These are phyloP conservation scores for Wakefieldia striispora DNA, from an alignment of 768 basidiomycete species.

Conservation along the genomic window DNA sequence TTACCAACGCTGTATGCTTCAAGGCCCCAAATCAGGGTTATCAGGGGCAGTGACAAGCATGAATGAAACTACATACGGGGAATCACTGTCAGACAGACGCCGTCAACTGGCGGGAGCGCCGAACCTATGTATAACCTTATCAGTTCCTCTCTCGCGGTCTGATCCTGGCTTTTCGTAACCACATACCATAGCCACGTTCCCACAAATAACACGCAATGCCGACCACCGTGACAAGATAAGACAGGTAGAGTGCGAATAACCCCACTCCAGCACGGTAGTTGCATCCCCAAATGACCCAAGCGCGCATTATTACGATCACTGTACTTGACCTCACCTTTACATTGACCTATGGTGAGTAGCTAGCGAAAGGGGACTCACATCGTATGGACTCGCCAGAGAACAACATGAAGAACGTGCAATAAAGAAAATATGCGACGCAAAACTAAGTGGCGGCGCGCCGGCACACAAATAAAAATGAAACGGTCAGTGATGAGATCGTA, in stretches of 20 bases:
- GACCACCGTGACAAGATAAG: constrained; percentile 8
- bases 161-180: not conserved
- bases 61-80: not conserved
- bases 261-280: not conserved
- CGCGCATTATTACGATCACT: constrained; percentile 21
- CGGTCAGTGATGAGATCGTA: too few species aligned
- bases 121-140: not conserved
- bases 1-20: constrained; percentile 7
- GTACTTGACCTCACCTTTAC: not conserved
- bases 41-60: not conserved
- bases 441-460: constrained; percentile 1
- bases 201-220: constrained; percentile 5
- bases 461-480: too few species aligned
- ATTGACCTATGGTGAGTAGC: not conserved
- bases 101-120: not conserved
- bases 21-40: not conserved
- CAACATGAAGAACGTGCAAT: constrained; percentile 4
- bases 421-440: constrained; percentile 10
- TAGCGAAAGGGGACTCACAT: constrained; percentile 3
- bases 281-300: constrained; percentile 22
- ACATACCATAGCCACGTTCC: constrained; percentile 2
- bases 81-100: not conserved
- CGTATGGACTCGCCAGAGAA: constrained; percentile 14
- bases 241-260: constrained; percentile 5
- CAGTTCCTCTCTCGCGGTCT: not conserved